Base-by-base conservation (phyloP, 1,139 yeast genomes). In the Candida mesenterica region DNA sequence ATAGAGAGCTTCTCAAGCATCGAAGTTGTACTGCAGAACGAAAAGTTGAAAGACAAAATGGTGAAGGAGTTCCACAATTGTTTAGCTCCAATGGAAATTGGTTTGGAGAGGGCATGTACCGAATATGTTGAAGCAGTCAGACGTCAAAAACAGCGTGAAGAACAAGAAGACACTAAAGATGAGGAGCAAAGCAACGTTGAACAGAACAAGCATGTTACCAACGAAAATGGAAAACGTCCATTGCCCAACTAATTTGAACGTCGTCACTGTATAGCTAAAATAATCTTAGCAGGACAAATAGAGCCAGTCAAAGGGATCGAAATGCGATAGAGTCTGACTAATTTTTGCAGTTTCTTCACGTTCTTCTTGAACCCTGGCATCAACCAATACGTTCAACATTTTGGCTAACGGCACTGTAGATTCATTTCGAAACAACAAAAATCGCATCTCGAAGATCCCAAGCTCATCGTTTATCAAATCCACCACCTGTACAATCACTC, bases 31-130 rank as follows among this genome's bases (percentile, higher is more conserved):
- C 43, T 48, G 25, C 49, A 43, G 15, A 62, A 61, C 41, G 65
- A 57, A n/a, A 63, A 58, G 41, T 41, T 61, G 27, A 57, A 51
- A 31, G 75, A 66, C 5, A 64, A 61, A 40, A 48, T 65, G 16
- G 36, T 52, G 10, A 57, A 54, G 34, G 74, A 68, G 42, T 57
- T 68, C 33, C 53, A 55, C 20, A 50, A 46, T 23, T 61, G 68
- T 41, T 40, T 49, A 33, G 37, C 44, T 30, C 65, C 69, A 1
- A 49, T 65, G 44, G 59, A 56, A 39, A 36, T 43, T 2, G 56
- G 63, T 13, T 46, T 65, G 30, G 60, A 57, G 24, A 59, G 54
- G 38, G 71, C 71, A 4, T 53, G 61, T 30, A 44, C 41, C 10
- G 65, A 61, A 24, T 65, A 65, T 42, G 50, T 53, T 4, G 50